phyloP scores from a whole-genome alignment of 2,329 filamentous ascomycete genomes.

The Diplodia seriata region DNA sequence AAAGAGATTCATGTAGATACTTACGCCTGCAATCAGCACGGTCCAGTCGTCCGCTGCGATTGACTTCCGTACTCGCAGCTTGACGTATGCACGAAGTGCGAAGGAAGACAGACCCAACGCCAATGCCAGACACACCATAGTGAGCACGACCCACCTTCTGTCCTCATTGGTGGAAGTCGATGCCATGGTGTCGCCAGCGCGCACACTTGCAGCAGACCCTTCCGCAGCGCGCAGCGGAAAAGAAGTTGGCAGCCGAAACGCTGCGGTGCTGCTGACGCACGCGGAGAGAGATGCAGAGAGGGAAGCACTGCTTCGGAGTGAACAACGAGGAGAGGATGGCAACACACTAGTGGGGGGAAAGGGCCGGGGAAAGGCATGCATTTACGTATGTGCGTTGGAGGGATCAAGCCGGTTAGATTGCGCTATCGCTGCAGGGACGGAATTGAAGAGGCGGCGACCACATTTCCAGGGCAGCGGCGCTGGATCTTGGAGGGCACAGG shows the following conservation, averaged over 20 bases:
- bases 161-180: slow-evolving; percentile 13
- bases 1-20: not conserved
- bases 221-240: not conserved
- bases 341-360: not conserved
- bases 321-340: not conserved
- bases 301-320: not conserved
- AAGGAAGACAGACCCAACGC: slow-evolving; percentile 19
- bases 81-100: slow-evolving; percentile 12
- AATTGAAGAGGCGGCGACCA: too few relatives aligned
- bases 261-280: not conserved
- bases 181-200: slow-evolving; percentile 1
- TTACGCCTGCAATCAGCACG: slow-evolving; percentile 9
- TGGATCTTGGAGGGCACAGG: not conserved
- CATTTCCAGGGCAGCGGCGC: not conserved
- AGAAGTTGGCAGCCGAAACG: not conserved
- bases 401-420: slow-evolving; percentile 12
- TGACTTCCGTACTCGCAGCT: not conserved
- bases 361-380: not conserved
- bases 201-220: not conserved
- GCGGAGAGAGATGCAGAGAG: too few relatives aligned
- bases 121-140: slow-evolving; percentile 14
- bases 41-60: slow-evolving; percentile 22
- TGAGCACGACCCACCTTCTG: slow-evolving; percentile 19
- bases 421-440: slow-evolving; percentile 2
- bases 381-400: slow-evolving; percentile 2